Percentiles rank a stretch among this genome's conserved stretches.
Conservation (phyloP, 768 basidiomycete species). For the Pisolithus microcarpus region DNA sequence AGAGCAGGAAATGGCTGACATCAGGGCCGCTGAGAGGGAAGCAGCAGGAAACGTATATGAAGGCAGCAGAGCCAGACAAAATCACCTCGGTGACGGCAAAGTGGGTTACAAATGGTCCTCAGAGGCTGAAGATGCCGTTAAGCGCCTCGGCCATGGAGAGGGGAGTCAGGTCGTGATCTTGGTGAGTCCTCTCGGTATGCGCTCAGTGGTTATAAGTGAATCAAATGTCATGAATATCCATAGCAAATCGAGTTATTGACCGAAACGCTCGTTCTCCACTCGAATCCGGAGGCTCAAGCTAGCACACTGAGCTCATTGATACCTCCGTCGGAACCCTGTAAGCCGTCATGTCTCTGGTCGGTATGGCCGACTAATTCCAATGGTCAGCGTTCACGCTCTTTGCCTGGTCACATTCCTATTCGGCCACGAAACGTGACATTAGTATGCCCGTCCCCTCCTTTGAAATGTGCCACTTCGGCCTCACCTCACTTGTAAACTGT, state of each 20-base stretch:
- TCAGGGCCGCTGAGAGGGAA: constrained; percentile 69
- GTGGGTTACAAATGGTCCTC: constrained; percentile 64
- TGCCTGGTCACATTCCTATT: constrained; percentile 47
- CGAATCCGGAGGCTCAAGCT: constrained; percentile 32
- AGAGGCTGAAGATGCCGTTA: constrained; percentile 59
- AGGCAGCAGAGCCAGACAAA: constrained; percentile 49
- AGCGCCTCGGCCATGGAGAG: constrained; percentile 43
- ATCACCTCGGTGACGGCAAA: constrained; percentile 45
- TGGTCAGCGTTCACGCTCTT: constrained; percentile 52
- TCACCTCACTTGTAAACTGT: constrained; percentile 4
- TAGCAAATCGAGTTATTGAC: constrained; percentile 62
- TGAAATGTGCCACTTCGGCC: no score
- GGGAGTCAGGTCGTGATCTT: constrained; percentile 53
- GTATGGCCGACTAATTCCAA: background rate
- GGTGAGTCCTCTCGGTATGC: constrained; percentile 36
- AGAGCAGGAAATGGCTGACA: constrained; percentile 75
- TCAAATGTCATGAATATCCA: background rate
- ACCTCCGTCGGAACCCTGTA: constrained; percentile 54
- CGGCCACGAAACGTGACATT: constrained; percentile 47
- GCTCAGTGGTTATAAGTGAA: no score
- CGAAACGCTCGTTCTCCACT: constrained; percentile 50
- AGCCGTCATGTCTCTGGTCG: constrained; percentile 1
- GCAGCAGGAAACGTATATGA: constrained; percentile 47
- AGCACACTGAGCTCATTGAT: constrained; percentile 42
- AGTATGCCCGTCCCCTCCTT: constrained; percentile 33